Conservation (phyloP, 139 green algal species). For the Choricystis sp. region DNA sequence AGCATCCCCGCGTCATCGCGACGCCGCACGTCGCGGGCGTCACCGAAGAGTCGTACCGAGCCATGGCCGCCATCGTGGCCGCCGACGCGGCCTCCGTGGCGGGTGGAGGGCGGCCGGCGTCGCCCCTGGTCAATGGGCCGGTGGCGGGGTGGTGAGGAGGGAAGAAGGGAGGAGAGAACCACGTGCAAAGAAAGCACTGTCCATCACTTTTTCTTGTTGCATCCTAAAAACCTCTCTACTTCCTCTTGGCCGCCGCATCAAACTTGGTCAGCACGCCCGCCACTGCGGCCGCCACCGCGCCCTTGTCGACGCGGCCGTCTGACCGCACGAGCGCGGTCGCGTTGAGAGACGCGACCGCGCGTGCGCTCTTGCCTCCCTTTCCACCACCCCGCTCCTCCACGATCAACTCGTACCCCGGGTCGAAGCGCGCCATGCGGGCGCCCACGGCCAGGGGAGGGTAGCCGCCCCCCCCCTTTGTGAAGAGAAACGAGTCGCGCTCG, state of each 20-base stretch:
- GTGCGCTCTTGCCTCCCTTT: neutral
- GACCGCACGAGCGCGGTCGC: neutral
- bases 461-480: constrained; percentile 7
- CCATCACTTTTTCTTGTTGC: neutral
- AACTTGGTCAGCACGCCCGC: neutral
- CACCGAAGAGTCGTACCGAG: neutral
- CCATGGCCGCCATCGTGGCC: neutral
- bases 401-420: neutral
- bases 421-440: neutral
- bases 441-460: neutral
- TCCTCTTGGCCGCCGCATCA: neutral
- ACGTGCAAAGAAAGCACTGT: neutral
- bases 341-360: neutral
- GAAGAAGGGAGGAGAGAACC: neutral
- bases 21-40: neutral
- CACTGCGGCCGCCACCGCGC: neutral
- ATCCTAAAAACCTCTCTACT: neutral
- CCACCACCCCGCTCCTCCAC: neutral
- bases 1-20: neutral
- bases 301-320: neutral
- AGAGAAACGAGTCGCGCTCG: constrained; percentile 44
- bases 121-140: too few relatives aligned
- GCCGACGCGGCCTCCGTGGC: neutral
- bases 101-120: neutral
- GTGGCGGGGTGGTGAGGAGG: neutral